Evolutionary conservation across 805 yeast genomes (phyloP).

Genomic region (Pichia manshurica): DNA sequence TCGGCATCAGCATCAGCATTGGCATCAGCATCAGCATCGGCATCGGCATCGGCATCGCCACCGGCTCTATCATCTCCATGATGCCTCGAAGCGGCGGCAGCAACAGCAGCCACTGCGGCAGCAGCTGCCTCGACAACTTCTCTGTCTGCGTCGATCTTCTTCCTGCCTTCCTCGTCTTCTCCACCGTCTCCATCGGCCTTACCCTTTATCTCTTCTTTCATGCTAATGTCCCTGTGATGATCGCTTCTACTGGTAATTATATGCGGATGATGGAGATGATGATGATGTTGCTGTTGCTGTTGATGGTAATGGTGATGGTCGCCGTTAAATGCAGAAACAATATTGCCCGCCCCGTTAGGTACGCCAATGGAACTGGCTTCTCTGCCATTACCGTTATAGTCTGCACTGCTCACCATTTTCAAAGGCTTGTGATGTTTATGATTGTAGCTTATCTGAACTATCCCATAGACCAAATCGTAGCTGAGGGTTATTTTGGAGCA

Average conservation of each 20-base stretch:
- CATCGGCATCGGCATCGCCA: background rate
- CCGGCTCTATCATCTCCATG: background rate
- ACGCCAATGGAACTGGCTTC: too few species aligned
- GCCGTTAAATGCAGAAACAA: too few species aligned
- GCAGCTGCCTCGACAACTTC: constrained; percentile 10
- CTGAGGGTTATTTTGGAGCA: constrained; percentile 35
- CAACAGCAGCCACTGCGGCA: constrained; percentile 13
- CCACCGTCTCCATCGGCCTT: background rate
- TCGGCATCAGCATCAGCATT: background rate
- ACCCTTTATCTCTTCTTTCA: background rate
- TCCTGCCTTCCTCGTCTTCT: background rate
- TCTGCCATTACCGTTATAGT: background rate
- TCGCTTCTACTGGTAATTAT: too few species aligned
- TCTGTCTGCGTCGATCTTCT: background rate
- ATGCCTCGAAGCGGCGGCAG: constrained; percentile 1
- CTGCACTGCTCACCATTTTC: background rate
- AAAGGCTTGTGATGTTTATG: constrained; percentile 38
- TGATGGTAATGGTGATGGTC: too few species aligned
- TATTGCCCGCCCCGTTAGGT: too few species aligned
- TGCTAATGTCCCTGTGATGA: background rate
- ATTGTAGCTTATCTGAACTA: constrained; percentile 32
- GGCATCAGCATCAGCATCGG: background rate
- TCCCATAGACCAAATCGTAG: constrained; percentile 35
- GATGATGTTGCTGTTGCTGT: too few species aligned
- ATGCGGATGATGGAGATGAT: too few species aligned